Evolutionary conservation across 2,329 filamentous ascomycete genomes (phyloP), one percentile per base, ranked within the genome.

Genomic region (Fusarium hainanense): DNA sequence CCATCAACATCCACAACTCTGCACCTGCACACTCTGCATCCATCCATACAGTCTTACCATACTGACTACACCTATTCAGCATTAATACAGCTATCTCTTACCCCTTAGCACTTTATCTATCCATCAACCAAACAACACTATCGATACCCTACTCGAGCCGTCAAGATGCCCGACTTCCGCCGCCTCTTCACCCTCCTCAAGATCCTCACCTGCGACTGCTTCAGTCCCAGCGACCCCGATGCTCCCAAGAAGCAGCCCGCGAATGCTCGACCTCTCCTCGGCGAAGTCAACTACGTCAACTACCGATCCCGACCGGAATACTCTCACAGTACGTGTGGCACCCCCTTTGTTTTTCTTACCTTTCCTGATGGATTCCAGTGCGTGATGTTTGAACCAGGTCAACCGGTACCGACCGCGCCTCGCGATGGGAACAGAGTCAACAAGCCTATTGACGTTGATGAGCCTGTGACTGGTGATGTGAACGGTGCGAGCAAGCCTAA

Each of bases 141-240:
- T 21, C 44, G 3, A 49, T 14, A 12, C 11, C 13, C 11, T 21
- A 30, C 7, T 21, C 13, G 13, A 21, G 14, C 8, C 37, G 5
- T 14, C 25, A 48, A 23, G 2, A 72, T 72, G 69, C 69, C 69
- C 6, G 63, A 72, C 40, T 72, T 72, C 9, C 69, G 69, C 11
- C 58, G n/a, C 1, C 32, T 72, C 7, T 60, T 72, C 30, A 40
- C 37, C n/a, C 21, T 66, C 14, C 25, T 43, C 8, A 60, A 52
- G 34, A 21, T 44, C 11, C 16, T 66, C 12, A 66, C 61, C 37
- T 65, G 61, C 10, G 32, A 48, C 30, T 66, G 63, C 25, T 42
- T 27, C 23, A 20, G 28, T 37, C 60, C 34, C 5, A 23, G 25
- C n/a, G 54, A 37, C n/a, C 34, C 18, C 34, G 16, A 37, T 6